Evolutionary conservation across 2,329 filamentous ascomycete genomes (phyloP).

Genomic region (Exophiala sideris): DNA sequence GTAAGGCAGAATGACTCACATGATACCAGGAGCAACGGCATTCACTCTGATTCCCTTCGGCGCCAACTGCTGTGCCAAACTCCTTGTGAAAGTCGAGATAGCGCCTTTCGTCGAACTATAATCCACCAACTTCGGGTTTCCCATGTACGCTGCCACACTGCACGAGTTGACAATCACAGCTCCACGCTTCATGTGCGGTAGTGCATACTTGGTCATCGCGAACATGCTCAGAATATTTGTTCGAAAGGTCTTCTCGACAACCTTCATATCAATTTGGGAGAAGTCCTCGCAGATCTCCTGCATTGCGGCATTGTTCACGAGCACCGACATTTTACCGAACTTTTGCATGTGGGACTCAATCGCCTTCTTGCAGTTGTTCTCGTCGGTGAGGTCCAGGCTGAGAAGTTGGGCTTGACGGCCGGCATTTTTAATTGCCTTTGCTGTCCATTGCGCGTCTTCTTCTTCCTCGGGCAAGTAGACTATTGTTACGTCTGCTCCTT

Average conservation of each 20-base stretch:
- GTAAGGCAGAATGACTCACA: slow-evolving; percentile 30
- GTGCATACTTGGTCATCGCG: slow-evolving; percentile 56
- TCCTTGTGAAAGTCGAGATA: slow-evolving; percentile 55
- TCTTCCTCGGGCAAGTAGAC: slow-evolving; percentile 56
- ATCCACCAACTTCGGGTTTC: slow-evolving; percentile 51
- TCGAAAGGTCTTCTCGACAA: slow-evolving; percentile 56
- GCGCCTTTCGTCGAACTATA: slow-evolving; percentile 59
- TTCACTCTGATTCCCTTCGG: slow-evolving; percentile 58
- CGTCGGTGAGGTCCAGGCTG: slow-evolving; percentile 49
- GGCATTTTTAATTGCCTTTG: slow-evolving; percentile 51
- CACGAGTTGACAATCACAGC: slow-evolving; percentile 56
- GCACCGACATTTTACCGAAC: slow-evolving; percentile 44
- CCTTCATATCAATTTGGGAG: slow-evolving; percentile 51
- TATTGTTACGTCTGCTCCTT: slow-evolving; percentile 57
- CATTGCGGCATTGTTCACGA: slow-evolving; percentile 55
- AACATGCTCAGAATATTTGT: slow-evolving; percentile 59
- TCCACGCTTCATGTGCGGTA: slow-evolving; percentile 51
- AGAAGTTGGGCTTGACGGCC: slow-evolving; percentile 49
- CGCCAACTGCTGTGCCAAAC: slow-evolving; percentile 52
- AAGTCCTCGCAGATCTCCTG: slow-evolving; percentile 51
- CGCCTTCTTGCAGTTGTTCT: slow-evolving; percentile 49
- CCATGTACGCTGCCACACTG: slow-evolving; percentile 54
- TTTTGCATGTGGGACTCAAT: slow-evolving; percentile 54
- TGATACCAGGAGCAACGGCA: slow-evolving; percentile 34
- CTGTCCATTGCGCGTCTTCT: slow-evolving; percentile 54